Conservation (phyloP, 306 rosid genomes). For the Hippophae gyantsensis region DNA sequence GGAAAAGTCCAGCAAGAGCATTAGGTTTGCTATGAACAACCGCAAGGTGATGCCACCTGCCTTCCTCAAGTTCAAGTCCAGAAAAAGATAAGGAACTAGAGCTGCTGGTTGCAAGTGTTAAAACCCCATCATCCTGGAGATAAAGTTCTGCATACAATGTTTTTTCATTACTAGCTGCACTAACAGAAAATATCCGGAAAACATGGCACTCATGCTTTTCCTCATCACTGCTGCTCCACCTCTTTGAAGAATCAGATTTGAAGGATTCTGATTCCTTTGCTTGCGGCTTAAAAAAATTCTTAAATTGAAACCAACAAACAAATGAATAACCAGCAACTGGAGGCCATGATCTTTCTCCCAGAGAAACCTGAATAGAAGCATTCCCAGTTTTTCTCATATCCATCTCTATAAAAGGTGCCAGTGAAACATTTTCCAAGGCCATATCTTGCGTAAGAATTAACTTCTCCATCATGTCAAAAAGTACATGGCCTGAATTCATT, state of each 20-base stretch:
- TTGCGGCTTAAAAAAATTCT: conserved; percentile 58
- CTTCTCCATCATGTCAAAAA: conserved; percentile 88
- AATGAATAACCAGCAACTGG: conserved; percentile 99
- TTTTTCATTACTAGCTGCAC: conserved; percentile 64
- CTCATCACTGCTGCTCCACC: conserved; percentile 38
- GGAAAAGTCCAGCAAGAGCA: conserved; percentile 99
- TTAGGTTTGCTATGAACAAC: conserved; percentile 96
- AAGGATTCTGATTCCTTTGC: conserved; percentile 64
- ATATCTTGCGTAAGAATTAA: conserved; percentile 69
- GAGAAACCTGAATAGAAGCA: conserved; percentile 94
- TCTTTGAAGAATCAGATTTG: conserved; percentile 42
- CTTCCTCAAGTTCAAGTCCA: conserved; percentile 91
- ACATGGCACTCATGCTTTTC: conserved; percentile 43
- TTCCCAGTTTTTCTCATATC: conserved; percentile 91
- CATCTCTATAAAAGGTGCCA: conserved; percentile 95
- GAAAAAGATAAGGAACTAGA: conserved; percentile 72
- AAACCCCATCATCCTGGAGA: conserved; percentile 93
- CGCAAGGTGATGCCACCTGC: conserved; percentile 99
- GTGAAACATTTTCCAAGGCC: conserved; percentile 64
- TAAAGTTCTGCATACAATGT: conserved; percentile 81
- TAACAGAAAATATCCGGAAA: conserved; percentile 83
- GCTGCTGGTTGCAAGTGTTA: conserved; percentile 92
- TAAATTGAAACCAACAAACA: conserved; percentile 97
- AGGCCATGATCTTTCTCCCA: conserved; percentile 99
- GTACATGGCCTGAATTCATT: conserved; percentile 66